Evolutionary conservation across 2,329 filamentous ascomycete species (phyloP).

Genomic region (Aphanoascus verrucosus): DNA sequence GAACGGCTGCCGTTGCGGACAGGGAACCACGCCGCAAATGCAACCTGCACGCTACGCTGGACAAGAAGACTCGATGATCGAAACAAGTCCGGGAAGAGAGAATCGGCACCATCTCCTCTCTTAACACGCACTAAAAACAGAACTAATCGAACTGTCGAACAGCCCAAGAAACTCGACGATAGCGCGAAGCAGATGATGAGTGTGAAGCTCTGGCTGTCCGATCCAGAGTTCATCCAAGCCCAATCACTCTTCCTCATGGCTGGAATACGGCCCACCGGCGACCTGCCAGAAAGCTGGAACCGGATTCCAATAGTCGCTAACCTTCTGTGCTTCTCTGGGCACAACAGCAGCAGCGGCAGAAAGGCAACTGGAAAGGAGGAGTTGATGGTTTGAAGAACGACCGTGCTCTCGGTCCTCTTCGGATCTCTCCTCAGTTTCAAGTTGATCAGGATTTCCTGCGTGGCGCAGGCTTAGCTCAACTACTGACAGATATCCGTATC

Average conservation of each 20-base stretch:
- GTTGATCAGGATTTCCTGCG: too few species aligned
- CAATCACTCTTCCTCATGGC: neutral
- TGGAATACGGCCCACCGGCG: neutral
- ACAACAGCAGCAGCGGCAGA: too few species aligned
- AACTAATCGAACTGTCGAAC: too few species aligned
- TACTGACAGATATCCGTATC: too few species aligned
- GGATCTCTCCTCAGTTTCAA: too few species aligned
- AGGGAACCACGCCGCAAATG: slow-evolving; percentile 3
- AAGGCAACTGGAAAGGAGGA: too few species aligned
- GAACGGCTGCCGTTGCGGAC: neutral
- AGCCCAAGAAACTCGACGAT: neutral
- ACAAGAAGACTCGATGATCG: neutral
- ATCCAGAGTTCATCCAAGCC: neutral
- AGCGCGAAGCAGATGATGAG: neutral
- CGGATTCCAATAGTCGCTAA: slow-evolving; percentile 6
- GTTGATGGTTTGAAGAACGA: slow-evolving; percentile 10
- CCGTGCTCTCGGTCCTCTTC: neutral
- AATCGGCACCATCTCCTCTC: neutral
- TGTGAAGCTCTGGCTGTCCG: neutral
- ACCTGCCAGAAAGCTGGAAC: neutral
- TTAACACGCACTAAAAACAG: too few species aligned
- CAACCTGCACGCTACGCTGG: slow-evolving; percentile 3
- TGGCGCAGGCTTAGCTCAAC: too few species aligned
- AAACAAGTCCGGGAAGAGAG: neutral
- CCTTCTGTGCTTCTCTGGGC: neutral